phyloP scores from a whole-genome alignment of 352 stramenopile species.

The Globisporangium middletonii region DNA sequence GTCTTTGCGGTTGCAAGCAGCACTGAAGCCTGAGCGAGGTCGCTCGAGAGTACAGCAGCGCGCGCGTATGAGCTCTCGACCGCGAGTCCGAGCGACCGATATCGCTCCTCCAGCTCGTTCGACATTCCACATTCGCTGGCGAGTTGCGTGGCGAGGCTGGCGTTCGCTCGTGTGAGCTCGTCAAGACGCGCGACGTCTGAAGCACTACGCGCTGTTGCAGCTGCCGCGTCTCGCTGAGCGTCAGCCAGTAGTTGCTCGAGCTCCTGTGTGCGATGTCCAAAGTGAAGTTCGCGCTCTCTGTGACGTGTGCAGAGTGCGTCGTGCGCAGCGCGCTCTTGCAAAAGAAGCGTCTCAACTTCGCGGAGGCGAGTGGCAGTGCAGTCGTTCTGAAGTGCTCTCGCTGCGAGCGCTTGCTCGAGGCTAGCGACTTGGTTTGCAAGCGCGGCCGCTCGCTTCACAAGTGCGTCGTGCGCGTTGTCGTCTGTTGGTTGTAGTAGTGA shows the following conservation, averaged over 20 bases:
- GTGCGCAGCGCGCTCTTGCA: background rate
- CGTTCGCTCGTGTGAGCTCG: no score
- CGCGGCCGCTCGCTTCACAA: background rate
- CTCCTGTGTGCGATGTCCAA: background rate
- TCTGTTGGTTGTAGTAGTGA: background rate
- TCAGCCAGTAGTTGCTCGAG: background rate
- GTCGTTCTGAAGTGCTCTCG: background rate
- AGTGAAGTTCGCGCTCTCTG: background rate
- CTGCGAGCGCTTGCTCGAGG: background rate
- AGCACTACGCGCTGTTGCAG: no score
- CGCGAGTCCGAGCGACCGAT: no score
- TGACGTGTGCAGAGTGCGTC: background rate
- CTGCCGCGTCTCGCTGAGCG: no score
- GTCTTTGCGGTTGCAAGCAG: background rate
- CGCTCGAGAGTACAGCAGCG: background rate
- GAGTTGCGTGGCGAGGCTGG: no score
- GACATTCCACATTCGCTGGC: no score
- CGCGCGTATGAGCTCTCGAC: background rate
- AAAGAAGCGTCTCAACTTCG: background rate
- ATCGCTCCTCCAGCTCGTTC: no score
- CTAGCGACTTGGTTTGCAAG: background rate
- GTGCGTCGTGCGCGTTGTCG: background rate
- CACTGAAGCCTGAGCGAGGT: background rate
- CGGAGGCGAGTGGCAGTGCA: background rate
- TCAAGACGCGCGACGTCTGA: no score